phyloP scores from a whole-genome alignment of 2,329 filamentous ascomycete species.

The Bisporella sp. region DNA sequence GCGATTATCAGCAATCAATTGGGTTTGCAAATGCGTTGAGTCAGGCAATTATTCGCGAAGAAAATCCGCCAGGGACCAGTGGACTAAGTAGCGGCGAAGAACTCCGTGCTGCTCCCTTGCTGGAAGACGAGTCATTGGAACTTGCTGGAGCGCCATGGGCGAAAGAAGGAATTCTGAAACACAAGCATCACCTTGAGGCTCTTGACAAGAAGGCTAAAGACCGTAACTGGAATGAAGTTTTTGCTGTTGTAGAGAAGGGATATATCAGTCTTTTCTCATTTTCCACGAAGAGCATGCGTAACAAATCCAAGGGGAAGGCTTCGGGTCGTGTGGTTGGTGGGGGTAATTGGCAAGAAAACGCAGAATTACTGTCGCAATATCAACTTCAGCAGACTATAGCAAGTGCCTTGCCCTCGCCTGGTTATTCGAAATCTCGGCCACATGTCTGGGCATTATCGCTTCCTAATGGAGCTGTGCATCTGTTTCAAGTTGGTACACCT shows the following conservation, averaged over 20 bases:
- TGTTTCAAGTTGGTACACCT: slow-evolving; percentile 95
- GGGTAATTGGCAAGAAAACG: slow-evolving; percentile 97
- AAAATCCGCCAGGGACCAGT: slow-evolving; percentile 52
- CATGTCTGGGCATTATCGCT: slow-evolving; percentile 93
- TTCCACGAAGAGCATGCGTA: slow-evolving; percentile 66
- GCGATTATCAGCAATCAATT: slow-evolving; percentile 91
- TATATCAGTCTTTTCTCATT: slow-evolving; percentile 94
- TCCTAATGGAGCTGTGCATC: slow-evolving; percentile 86
- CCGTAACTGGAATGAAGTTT: slow-evolving; percentile 89
- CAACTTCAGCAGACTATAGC: slow-evolving; percentile 86
- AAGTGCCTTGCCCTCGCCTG: slow-evolving; percentile 79
- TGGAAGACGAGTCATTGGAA: slow-evolving; percentile 90
- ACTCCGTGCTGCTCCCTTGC: slow-evolving; percentile 49
- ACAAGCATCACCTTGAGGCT: slow-evolving; percentile 92
- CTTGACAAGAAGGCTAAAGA: slow-evolving; percentile 90
- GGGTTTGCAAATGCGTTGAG: slow-evolving; percentile 95
- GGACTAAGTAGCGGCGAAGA: slow-evolving; percentile 32
- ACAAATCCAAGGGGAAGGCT: slow-evolving; percentile 53
- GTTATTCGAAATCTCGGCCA: slow-evolving; percentile 83
- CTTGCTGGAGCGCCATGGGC: slow-evolving; percentile 94
- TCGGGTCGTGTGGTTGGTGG: slow-evolving; percentile 71
- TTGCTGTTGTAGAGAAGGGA: slow-evolving; percentile 92
- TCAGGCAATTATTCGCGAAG: slow-evolving; percentile 92
- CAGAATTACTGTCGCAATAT: slow-evolving; percentile 81
- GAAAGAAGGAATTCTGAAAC: slow-evolving; percentile 91